These are phyloP conservation scores for Pseudonitzschia multistriata DNA, from an alignment of 108 stramenopile species.

Conservation along the genomic window DNA sequence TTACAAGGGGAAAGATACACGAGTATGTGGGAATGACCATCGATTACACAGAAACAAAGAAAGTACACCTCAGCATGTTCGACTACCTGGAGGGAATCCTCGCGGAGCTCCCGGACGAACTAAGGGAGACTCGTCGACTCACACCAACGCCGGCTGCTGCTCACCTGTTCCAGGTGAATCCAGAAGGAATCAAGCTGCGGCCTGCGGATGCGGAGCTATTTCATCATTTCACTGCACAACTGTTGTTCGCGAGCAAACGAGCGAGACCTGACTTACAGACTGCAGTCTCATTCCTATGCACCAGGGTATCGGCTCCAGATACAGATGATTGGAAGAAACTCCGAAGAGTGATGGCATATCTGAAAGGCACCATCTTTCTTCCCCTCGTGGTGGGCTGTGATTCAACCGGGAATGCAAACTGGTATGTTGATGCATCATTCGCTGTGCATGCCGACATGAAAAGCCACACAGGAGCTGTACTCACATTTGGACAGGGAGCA, in stretches of 20 bases:
- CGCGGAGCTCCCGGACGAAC: not conserved
- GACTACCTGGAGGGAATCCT: not conserved
- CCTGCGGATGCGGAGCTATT: not conserved
- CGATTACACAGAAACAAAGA: not conserved
- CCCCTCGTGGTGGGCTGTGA: not conserved
- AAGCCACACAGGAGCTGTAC: not conserved
- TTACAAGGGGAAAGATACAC: not conserved
- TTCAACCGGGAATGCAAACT: not conserved
- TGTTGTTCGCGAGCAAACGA: not conserved
- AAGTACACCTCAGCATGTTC: not conserved
- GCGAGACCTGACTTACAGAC: not conserved
- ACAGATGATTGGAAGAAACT: not conserved
- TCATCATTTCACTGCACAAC: not conserved
- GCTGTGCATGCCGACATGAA: not conserved
- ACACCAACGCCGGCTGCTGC: not conserved
- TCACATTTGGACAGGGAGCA: not conserved
- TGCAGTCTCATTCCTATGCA: not conserved
- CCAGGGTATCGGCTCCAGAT: no score
- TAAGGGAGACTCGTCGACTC: not conserved
- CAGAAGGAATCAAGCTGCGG: not conserved
- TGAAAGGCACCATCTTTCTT: not conserved
- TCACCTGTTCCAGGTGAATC: not conserved
- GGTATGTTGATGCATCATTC: not conserved
- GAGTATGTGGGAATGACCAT: not conserved
- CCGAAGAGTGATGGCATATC: not conserved